phyloP scores from a whole-genome alignment of 805 yeast species.

The Yarrowia hollandica region DNA sequence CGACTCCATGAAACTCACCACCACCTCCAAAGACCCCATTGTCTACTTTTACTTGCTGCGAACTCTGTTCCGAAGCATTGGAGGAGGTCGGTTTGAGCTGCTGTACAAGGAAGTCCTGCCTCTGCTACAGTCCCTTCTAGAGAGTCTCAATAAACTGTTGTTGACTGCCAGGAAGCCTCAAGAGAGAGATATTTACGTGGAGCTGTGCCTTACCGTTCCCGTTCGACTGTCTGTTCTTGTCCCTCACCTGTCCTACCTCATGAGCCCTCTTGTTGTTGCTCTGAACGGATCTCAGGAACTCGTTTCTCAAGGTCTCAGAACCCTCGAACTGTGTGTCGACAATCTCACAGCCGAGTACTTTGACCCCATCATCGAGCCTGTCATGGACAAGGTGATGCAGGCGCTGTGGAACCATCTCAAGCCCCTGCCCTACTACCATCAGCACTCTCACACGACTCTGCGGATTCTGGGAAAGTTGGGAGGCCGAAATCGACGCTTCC shows the following conservation, averaged over 20 bases:
- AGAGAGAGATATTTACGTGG: slow-evolving; percentile 92
- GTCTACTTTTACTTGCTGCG: slow-evolving; percentile 86
- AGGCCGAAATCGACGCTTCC: slow-evolving; percentile 86
- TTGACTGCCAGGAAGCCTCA: slow-evolving; percentile 81
- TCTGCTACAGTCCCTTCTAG: slow-evolving; percentile 78
- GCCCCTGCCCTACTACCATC: slow-evolving; percentile 93
- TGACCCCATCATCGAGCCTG: slow-evolving; percentile 97
- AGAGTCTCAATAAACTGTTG: slow-evolving; percentile 79
- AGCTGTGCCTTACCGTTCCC: slow-evolving; percentile 92
- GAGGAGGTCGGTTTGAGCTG: slow-evolving; percentile 94
- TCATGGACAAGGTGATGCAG: slow-evolving; percentile 87
- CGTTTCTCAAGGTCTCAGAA: slow-evolving; percentile 90
- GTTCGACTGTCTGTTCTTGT: slow-evolving; percentile 90
- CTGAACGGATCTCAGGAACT: slow-evolving; percentile 87
- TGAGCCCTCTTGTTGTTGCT: slow-evolving; percentile 90
- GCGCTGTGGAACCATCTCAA: slow-evolving; percentile 88
- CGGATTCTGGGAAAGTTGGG: slow-evolving; percentile 93
- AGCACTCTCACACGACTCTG: slow-evolving; percentile 91
- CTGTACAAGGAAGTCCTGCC: slow-evolving; percentile 93
- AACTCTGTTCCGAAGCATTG: slow-evolving; percentile 87
- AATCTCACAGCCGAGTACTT: slow-evolving; percentile 94
- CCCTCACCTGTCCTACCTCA: slow-evolving; percentile 83
- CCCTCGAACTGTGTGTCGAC: slow-evolving; percentile 93
- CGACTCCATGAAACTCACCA: slow-evolving; percentile 72
- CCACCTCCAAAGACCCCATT: slow-evolving; percentile 86